Conservation (phyloP, 352 stramenopile genomes). For the Phytophthora citricola region DNA sequence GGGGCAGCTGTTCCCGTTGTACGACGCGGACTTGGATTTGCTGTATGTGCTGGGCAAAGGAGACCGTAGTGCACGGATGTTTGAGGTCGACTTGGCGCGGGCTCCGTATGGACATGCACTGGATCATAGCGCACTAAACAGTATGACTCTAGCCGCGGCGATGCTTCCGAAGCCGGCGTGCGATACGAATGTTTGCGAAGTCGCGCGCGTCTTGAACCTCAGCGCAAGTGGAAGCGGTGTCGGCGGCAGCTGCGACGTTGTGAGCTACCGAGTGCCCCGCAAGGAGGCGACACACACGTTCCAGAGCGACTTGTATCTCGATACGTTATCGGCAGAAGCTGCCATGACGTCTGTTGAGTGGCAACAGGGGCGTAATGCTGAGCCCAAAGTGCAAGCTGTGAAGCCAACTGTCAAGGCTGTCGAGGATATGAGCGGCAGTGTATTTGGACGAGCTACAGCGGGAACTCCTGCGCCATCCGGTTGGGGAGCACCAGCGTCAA, state of each 20-base stretch:
- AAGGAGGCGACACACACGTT: slow-evolving; percentile 68
- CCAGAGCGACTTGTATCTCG: slow-evolving; percentile 80
- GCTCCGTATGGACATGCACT: slow-evolving; percentile 53
- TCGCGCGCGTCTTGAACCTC: slow-evolving; percentile 71
- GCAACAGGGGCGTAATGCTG: slow-evolving; percentile 46
- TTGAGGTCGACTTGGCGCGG: slow-evolving; percentile 61
- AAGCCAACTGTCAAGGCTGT: slow-evolving; percentile 28
- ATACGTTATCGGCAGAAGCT: slow-evolving; percentile 48
- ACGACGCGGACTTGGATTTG: slow-evolving; percentile 71
- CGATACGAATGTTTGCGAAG: slow-evolving; percentile 61
- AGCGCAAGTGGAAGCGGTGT: slow-evolving; percentile 39
- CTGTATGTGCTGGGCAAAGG: slow-evolving; percentile 79
- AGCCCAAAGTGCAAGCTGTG: slow-evolving; percentile 51
- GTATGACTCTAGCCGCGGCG: slow-evolving; percentile 64
- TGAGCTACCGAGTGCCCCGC: slow-evolving; percentile 73
- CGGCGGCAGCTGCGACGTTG: slow-evolving; percentile 59
- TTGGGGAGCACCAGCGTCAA: slow-evolving; percentile 25
- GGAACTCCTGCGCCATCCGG: slow-evolving; percentile 15
- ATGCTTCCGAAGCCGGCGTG: slow-evolving; percentile 64
- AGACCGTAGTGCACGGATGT: slow-evolving; percentile 63
- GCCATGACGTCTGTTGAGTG: slow-evolving; percentile 57
- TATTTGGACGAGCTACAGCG: slow-evolving; percentile 40
- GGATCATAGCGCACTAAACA: slow-evolving; percentile 55
- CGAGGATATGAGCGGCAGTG: slow-evolving; percentile 29
- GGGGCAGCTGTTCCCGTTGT: slow-evolving; percentile 71